Percentiles rank a stretch among this genome's conserved stretches.
Conservation (phyloP, 768 basidiomycete genomes). For the Leucocoprinus birnbaumii region DNA sequence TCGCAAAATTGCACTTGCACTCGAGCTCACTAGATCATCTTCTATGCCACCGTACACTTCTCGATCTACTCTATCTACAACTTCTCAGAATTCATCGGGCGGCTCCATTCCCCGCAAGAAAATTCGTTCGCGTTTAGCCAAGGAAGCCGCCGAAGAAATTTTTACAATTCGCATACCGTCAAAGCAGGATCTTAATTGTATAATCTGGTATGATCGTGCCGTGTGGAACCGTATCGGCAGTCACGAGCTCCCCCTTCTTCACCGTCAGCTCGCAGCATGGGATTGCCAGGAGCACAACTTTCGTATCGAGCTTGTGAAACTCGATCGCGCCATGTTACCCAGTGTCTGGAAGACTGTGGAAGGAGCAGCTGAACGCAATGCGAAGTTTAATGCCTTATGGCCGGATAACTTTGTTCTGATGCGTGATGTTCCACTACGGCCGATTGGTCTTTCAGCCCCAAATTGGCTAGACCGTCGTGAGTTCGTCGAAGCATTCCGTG, state of each 20-base stretch:
- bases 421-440: neutral
- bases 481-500: slow-evolving; percentile 12
- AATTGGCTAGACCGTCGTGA: neutral
- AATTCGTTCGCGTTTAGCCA: too few relatives aligned
- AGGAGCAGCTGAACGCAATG: neutral
- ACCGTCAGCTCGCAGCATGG: slow-evolving; percentile 9
- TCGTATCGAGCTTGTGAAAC: slow-evolving; percentile 11
- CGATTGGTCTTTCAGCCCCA: neutral
- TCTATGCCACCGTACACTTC: too few relatives aligned
- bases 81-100: too few relatives aligned
- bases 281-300: slow-evolving; percentile 17
- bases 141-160: too few relatives aligned
- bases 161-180: too few relatives aligned
- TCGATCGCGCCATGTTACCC: slow-evolving; percentile 11
- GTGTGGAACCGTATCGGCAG: too few relatives aligned
- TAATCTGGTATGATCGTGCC: too few relatives aligned
- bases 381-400: slow-evolving; percentile 4
- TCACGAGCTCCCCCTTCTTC: too few relatives aligned
- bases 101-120: too few relatives aligned
- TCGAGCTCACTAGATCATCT: neutral
- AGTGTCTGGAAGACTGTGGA: neutral
- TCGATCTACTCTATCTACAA: too few relatives aligned
- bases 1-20: neutral
- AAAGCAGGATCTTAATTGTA: too few relatives aligned
- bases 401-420: neutral